A percentile compares a stretch with the other conserved stretches of the same genome.
phyloP scores from a whole-genome alignment of 2,329 filamentous ascomycete species.

The Aureobasidium pullulans region DNA sequence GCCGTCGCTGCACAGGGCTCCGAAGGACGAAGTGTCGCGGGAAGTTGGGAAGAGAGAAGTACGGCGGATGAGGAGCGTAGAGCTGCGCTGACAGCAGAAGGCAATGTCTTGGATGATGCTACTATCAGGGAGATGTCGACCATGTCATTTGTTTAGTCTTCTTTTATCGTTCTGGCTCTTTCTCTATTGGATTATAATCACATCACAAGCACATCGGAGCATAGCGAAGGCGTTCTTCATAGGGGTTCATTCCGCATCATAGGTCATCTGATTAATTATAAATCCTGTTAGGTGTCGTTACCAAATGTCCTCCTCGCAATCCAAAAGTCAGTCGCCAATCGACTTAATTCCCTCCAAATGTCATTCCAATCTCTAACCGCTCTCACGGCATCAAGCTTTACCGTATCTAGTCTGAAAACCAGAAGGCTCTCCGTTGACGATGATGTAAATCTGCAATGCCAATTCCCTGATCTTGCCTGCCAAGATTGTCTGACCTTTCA shows the following conservation, averaged over 20 bases:
- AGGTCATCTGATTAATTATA: too few relatives aligned
- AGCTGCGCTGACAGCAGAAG: neutral
- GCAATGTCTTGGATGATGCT: conserved; percentile 14
- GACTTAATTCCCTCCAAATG: too few relatives aligned
- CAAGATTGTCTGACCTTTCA: neutral
- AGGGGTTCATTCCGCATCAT: too few relatives aligned
- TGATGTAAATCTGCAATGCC: neutral
- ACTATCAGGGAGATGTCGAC: conserved; percentile 16
- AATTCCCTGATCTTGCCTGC: neutral
- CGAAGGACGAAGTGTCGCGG: neutral
- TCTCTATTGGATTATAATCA: too few relatives aligned
- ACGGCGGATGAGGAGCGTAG: conserved; percentile 1
- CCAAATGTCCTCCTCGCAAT: neutral
- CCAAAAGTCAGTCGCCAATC: too few relatives aligned
- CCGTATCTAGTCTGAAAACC: neutral
- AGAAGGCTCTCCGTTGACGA: conserved; percentile 9
- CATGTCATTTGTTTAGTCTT: conserved; percentile 8
- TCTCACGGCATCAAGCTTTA: neutral
- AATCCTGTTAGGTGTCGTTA: too few relatives aligned
- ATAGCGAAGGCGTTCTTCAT: neutral
- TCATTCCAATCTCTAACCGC: neutral
- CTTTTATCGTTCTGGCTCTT: neutral
- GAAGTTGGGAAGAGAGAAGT: conserved; percentile 5
- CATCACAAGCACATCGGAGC: neutral
- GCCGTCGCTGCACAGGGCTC: neutral